phyloP scores from a whole-genome alignment of 176 grass and related monocot genomes.

The Oryza nivara region DNA sequence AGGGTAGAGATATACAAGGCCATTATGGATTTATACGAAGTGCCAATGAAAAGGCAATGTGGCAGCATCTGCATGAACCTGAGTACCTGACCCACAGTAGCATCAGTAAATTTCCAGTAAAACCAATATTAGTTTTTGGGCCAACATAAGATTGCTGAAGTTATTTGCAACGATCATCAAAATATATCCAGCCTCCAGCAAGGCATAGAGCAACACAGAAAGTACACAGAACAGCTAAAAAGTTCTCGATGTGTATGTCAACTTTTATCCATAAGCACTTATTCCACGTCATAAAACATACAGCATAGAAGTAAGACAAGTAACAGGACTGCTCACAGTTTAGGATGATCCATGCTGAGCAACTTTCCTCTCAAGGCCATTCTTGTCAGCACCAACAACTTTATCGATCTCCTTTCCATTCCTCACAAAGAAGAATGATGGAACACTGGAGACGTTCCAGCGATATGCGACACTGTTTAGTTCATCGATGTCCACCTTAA shows the following conservation, averaged over 20 bases:
- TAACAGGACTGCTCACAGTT: slow-evolving; percentile 21
- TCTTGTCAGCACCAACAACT: slow-evolving; percentile 67
- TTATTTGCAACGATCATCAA: slow-evolving; percentile 14
- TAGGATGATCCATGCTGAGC: slow-evolving; percentile 42
- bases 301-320: slow-evolving; percentile 12
- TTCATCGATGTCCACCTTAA: slow-evolving; percentile 77
- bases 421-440: slow-evolving; percentile 71
- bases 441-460: slow-evolving; percentile 70
- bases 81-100: not conserved
- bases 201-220: not conserved
- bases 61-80: slow-evolving; percentile 13
- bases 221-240: not conserved
- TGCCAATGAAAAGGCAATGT: not conserved
- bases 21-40: not conserved
- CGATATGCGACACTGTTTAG: slow-evolving; percentile 43
- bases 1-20: not conserved
- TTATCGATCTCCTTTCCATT: slow-evolving; percentile 67
- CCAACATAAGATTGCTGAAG: not conserved
- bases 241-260: not conserved
- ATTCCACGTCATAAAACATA: slow-evolving; percentile 3
- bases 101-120: not conserved
- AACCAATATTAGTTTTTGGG: slow-evolving; percentile 8
- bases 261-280: slow-evolving; percentile 26
- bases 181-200: not conserved
- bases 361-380: slow-evolving; percentile 58